Conservation (phyloP, 2,329 filamentous ascomycete genomes). For the Raffaelea ambrosiae region DNA sequence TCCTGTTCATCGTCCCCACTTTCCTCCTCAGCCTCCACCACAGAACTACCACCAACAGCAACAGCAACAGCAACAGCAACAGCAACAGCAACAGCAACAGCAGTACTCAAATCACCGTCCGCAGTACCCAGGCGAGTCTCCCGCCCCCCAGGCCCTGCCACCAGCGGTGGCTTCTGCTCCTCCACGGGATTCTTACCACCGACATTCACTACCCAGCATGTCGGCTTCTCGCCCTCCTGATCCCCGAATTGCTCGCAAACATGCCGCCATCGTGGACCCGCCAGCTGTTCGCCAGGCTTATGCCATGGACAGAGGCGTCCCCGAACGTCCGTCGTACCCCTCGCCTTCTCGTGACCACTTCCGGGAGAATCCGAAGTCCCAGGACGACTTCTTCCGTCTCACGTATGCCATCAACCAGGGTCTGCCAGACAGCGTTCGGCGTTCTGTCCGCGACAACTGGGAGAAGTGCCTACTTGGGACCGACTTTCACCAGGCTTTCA, state of each 20-base stretch:
- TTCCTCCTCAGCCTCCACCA: not conserved
- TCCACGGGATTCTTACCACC: too few species aligned
- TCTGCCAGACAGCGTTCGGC: constrained; percentile 35
- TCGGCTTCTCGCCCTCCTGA: constrained; percentile 2
- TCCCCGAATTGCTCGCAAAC: constrained; percentile 5
- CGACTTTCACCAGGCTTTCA: constrained; percentile 42
- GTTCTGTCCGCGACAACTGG: constrained; percentile 41
- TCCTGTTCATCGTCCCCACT: too few species aligned
- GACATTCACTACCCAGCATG: not conserved
- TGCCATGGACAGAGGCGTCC: constrained; percentile 3
- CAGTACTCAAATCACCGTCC: not conserved
- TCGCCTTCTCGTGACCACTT: constrained; percentile 24
- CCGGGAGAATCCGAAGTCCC: constrained; percentile 23
- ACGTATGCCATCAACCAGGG: constrained; percentile 30
- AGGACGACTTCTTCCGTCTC: constrained; percentile 29
- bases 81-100: not conserved
- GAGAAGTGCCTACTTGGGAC: constrained; percentile 40
- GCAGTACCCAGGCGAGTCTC: not conserved
- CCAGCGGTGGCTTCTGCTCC: too few species aligned
- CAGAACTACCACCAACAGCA: not conserved
- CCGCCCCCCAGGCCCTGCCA: not conserved
- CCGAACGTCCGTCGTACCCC: constrained; percentile 18
- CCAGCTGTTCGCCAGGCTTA: constrained; percentile 10
- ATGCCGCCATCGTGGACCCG: constrained; percentile 20
- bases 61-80: not conserved